phyloP scores from a whole-genome alignment of 805 yeast genomes.

The Metschnikowia noctiluminum region DNA sequence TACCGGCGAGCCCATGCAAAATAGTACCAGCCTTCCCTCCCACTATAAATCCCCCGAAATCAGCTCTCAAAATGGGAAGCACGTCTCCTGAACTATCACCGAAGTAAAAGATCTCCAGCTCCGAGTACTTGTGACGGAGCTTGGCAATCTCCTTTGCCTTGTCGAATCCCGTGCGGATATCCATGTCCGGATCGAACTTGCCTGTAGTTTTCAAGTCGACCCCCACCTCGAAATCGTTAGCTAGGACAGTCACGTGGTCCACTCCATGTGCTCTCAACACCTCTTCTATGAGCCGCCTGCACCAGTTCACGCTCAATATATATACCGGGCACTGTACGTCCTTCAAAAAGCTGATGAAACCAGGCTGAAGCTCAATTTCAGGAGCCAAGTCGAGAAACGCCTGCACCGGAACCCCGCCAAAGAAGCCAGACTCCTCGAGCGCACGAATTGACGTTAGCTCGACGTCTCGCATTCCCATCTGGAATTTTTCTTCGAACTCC shows the following conservation, averaged over 20 bases:
- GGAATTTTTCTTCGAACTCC: constrained; percentile 44
- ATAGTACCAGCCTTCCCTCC: constrained; percentile 21
- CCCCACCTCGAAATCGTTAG: constrained; percentile 50
- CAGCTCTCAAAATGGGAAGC: constrained; percentile 41
- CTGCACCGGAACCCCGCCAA: constrained; percentile 36
- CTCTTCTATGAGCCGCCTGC: constrained; percentile 43
- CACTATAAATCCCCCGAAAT: constrained; percentile 45
- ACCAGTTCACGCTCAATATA: constrained; percentile 64
- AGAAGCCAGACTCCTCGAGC: constrained; percentile 35
- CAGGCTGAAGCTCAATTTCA: constrained; percentile 36
- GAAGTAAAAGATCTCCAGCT: constrained; percentile 38
- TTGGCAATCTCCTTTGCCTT: constrained; percentile 31
- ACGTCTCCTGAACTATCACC: constrained; percentile 66
- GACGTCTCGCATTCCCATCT: constrained; percentile 40
- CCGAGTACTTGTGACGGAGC: constrained; percentile 9
- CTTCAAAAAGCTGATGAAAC: constrained; percentile 35
- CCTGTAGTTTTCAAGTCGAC: constrained; percentile 29
- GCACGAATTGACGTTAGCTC: constrained; percentile 50
- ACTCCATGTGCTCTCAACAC: constrained; percentile 23
- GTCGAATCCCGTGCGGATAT: constrained; percentile 53
- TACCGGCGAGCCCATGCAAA: not conserved
- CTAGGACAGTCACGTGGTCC: constrained; percentile 30
- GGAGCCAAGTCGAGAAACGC: constrained; percentile 34
- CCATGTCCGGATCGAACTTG: constrained; percentile 16
- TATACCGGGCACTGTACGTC: constrained; percentile 31